Evolutionary conservation across 108 stramenopile genomes (phyloP), one percentile per base, ranked within the genome.

Genomic region (Conticribra weissflogii): DNA sequence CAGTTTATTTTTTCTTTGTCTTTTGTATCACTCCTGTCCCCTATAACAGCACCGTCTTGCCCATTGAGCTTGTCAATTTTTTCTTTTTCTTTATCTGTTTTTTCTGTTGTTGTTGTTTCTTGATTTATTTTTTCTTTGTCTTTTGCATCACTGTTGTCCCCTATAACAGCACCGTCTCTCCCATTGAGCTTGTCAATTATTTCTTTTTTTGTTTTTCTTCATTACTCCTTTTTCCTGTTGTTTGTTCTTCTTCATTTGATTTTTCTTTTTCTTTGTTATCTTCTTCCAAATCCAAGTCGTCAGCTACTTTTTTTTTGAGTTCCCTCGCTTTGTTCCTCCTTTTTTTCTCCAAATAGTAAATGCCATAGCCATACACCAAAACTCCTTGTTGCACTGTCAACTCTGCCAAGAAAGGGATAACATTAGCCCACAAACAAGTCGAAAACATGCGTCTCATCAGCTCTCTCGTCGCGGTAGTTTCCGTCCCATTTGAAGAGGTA

Each of bases 351-450:
- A 67, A 36, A 29, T 76, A 81, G 48, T 71, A 81, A 14, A 64
- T 29, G 0, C 62, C 73, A 67, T 81, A 81, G 33, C 81, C 76
- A 56, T 74, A 81, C 19, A 78, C 27, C 28, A 81, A 63, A 15
- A 78, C 60, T 24, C 60, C 72, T 58, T 76, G 68, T 58, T 81
- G 81, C 65, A 81, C 81, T 8, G 81, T 81, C 52, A 73, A 44
- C 33, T 81, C 81, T 44, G 81, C 81, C 36, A 81, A 36, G 41
- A 81, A 81, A n/a, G 76, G 76, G 41, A 78, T 78, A 12, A 73
- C 33, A 24, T 81, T 81, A 4, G 81, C 81, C 76, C 76, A 81
- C 15, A 81, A 25, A 55, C 81, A 81, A 8, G 81, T 81, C 16
- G 76, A 55, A 49, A 78, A 76, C 81, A 81, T 81, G 34, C 75